A percentile compares a stretch with the other conserved stretches of the same genome.
These are phyloP conservation scores for Fusarium citri DNA, from an alignment of 2,329 filamentous ascomycete species.

Conservation along the genomic window DNA sequence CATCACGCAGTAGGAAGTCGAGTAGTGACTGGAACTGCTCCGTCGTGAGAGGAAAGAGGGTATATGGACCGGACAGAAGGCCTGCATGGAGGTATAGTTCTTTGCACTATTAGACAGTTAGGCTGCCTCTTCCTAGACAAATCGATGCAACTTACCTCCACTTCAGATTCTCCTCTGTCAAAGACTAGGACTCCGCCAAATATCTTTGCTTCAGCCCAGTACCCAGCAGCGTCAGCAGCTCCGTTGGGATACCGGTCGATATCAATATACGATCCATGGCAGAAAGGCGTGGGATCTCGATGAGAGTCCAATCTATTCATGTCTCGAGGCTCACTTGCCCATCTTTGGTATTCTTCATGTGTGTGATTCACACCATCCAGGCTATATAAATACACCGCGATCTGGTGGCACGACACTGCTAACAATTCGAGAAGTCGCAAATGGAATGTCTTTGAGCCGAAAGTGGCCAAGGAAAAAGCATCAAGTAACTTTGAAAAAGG, in stretches of 20 bases:
- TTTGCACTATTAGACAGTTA: background rate
- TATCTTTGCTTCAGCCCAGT: slow-evolving; percentile 31
- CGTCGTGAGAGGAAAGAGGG: slow-evolving; percentile 15
- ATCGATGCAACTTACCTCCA: background rate
- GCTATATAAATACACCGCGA: background rate
- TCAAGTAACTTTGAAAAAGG: background rate
- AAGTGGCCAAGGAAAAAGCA: background rate
- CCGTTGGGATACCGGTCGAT: slow-evolving; percentile 13
- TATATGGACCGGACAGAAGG: background rate
- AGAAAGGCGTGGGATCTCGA: slow-evolving; percentile 9
- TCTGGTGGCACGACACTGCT: slow-evolving; percentile 9
- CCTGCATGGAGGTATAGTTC: background rate
- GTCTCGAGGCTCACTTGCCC: background rate
- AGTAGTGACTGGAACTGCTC: slow-evolving; percentile 16
- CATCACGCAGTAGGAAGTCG: slow-evolving; percentile 1
- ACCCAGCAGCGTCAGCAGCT: slow-evolving; percentile 9
- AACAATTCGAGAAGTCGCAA: slow-evolving; percentile 20
- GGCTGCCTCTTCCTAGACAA: too few relatives aligned
- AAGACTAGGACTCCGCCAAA: slow-evolving; percentile 28
- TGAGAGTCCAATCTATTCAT: background rate
- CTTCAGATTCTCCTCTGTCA: slow-evolving; percentile 15
- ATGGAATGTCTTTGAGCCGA: background rate
- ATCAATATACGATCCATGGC: background rate
- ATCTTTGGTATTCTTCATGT: background rate
- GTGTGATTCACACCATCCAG: background rate